These are phyloP conservation scores for Ampelomyces quisqualis DNA, from an alignment of 2,329 filamentous ascomycete species.

Conservation along the genomic window DNA sequence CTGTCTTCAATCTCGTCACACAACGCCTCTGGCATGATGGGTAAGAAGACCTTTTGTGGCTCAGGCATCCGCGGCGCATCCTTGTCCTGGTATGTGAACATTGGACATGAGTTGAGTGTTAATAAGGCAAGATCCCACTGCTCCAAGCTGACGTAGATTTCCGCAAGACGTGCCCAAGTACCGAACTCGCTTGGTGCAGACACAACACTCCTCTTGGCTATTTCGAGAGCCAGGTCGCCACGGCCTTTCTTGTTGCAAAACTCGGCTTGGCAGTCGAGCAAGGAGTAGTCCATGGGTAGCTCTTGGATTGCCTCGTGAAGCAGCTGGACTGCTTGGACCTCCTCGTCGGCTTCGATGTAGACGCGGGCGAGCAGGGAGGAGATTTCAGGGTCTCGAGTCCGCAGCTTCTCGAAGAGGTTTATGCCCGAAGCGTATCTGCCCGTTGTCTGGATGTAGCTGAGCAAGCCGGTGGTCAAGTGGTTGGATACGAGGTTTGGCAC, in stretches of 20 bases:
- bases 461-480: conserved; percentile 86
- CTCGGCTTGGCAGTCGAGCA: conserved; percentile 90
- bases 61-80: conserved; percentile 94
- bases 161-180: conserved; percentile 90
- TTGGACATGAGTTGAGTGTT: conserved; percentile 96
- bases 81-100: conserved; percentile 99
- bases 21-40: conserved; percentile 82
- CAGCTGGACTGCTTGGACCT: conserved; percentile 89
- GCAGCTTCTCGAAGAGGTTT: conserved; percentile 95
- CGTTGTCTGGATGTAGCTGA: conserved; percentile 94
- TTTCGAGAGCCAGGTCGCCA: conserved; percentile 82
- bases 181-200: conserved; percentile 96
- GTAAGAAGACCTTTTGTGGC: conserved; percentile 81
- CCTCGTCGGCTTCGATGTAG: conserved; percentile 91
- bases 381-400: conserved; percentile 86
- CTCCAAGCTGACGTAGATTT: conserved; percentile 91
- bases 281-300: conserved; percentile 94
- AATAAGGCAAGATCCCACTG: conserved; percentile 95
- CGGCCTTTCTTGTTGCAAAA: conserved; percentile 89
- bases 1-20: conserved; percentile 97
- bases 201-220: conserved; percentile 90
- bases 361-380: conserved; percentile 90
- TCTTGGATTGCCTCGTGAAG: conserved; percentile 87
- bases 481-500: conserved; percentile 97
- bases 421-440: conserved; percentile 93